Conservation (phyloP, 768 basidiomycete genomes). For the Suillus americanus region DNA sequence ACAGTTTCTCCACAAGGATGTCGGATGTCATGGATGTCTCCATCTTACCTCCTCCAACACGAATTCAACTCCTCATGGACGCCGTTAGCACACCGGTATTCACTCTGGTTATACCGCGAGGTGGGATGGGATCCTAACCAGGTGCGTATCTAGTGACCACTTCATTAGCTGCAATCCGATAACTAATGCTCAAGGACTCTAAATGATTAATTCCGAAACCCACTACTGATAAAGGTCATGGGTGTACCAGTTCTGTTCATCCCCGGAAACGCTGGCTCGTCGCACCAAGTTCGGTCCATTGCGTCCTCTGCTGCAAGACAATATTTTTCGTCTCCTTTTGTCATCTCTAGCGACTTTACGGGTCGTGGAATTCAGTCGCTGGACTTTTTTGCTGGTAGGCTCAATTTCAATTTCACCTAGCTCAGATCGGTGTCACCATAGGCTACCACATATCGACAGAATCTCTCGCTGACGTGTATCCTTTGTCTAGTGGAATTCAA, state of each 20-base stretch:
- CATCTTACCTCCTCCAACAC: constrained; percentile 77
- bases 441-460: constrained; percentile 3
- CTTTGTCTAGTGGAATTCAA: constrained; percentile 80
- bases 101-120: constrained; percentile 91
- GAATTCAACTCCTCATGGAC: constrained; percentile 70
- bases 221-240: constrained; percentile 22
- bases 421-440: background rate
- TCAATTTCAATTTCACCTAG: background rate
- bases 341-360: constrained; percentile 53
- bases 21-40: constrained; percentile 95
- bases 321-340: constrained; percentile 63
- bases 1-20: constrained; percentile 86
- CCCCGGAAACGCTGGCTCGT: constrained; percentile 96
- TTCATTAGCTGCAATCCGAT: constrained; percentile 12
- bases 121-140: constrained; percentile 73
- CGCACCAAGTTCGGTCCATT: constrained; percentile 90
- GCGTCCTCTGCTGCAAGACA: constrained; percentile 88
- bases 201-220: background rate
- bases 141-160: constrained; percentile 35
- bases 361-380: constrained; percentile 49
- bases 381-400: constrained; percentile 85
- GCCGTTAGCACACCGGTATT: constrained; percentile 71
- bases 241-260: constrained; percentile 93
- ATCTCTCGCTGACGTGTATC: background rate
- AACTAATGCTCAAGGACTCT: constrained; percentile 6